phyloP scores from a whole-genome alignment of 148 eudicot genomes.

The Vaccinium corymbosum region DNA sequence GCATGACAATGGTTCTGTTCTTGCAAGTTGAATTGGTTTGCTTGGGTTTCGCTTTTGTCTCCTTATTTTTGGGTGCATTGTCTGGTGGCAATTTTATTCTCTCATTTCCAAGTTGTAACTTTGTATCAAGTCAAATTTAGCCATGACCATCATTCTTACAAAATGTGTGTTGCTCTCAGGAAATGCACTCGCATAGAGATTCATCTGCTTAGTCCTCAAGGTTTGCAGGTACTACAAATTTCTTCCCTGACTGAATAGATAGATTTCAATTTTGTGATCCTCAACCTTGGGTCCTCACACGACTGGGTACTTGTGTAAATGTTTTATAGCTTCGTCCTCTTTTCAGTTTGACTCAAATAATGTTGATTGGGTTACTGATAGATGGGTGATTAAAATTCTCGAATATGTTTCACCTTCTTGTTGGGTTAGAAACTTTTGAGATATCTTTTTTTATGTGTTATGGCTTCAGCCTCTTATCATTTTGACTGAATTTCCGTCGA shows the following conservation, averaged over 20 bases:
- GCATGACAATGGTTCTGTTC: neutral
- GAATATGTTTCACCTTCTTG: neutral
- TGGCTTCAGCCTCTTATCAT: no score
- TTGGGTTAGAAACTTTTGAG: neutral
- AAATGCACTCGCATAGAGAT: conserved; percentile 91
- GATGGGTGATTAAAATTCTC: neutral
- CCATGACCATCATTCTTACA: neutral
- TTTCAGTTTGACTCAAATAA: neutral
- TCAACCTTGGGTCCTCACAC: neutral
- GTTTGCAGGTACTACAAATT: conserved; percentile 66
- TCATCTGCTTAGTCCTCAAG: conserved; percentile 84
- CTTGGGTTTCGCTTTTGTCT: neutral
- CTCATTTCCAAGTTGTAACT: neutral
- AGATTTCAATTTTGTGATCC: neutral
- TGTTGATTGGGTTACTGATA: neutral
- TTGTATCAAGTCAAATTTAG: neutral
- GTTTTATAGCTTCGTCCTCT: neutral
- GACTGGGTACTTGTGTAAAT: neutral
- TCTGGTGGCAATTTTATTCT: neutral
- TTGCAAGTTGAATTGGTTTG: neutral
- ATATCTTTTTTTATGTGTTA: neutral
- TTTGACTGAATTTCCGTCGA: no score
- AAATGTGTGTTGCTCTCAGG: conserved; percentile 30
- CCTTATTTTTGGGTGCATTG: neutral
- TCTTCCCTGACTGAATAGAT: neutral